Conservation (phyloP, 1,139 yeast genomes). For the Arxiozyma telluris region DNA sequence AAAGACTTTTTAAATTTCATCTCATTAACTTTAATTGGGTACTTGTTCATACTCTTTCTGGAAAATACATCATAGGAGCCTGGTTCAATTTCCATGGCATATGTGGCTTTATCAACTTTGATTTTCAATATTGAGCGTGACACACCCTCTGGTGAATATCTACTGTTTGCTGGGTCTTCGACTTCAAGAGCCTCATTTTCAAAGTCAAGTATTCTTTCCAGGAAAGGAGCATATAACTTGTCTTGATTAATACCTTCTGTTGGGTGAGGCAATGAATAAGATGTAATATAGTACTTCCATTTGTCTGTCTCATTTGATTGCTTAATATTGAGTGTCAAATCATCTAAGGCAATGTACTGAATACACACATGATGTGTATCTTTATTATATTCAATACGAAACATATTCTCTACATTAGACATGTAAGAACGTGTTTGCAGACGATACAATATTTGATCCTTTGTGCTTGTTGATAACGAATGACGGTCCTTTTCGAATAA, state of each 20-base stretch:
- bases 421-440: conserved; percentile 77
- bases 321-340: conserved; percentile 57
- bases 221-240: conserved; percentile 62
- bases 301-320: conserved; percentile 58
- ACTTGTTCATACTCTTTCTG: conserved; percentile 36
- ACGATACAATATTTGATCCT: conserved; percentile 83
- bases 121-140: conserved; percentile 70
- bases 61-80: conserved; percentile 78
- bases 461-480: conserved; percentile 50
- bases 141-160: conserved; percentile 48
- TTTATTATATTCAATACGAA: conserved; percentile 69
- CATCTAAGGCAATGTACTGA: conserved; percentile 81
- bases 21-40: conserved; percentile 23
- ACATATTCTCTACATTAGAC: conserved; percentile 84
- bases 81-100: conserved; percentile 70
- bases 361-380: conserved; percentile 48
- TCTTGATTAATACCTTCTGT: conserved; percentile 95
- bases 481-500: conserved; percentile 76
- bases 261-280: conserved; percentile 89
- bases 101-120: conserved; percentile 70
- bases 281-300: conserved; percentile 89
- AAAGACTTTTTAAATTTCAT: conserved; percentile 22
- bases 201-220: conserved; percentile 50
- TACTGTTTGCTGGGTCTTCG: conserved; percentile 4
- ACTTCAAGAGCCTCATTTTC: conserved; percentile 33